phyloP scores from a whole-genome alignment of 2,329 filamentous ascomycete species.

The Pleoardoris graminearum region DNA sequence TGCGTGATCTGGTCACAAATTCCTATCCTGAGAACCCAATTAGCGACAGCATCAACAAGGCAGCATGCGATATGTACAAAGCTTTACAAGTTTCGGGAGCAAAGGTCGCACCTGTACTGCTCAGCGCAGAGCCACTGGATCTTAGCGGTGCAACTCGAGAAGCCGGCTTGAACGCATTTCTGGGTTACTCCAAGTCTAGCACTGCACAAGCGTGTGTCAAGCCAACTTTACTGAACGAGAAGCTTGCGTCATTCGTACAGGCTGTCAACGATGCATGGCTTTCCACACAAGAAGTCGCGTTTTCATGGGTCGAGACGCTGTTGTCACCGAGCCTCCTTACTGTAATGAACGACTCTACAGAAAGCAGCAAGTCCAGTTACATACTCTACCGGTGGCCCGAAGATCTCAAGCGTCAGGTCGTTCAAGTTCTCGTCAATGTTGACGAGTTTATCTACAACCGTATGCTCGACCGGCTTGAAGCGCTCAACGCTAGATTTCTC shows the following conservation, averaged over 20 bases:
- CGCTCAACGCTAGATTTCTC: slow-evolving; percentile 35
- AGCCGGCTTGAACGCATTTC: slow-evolving; percentile 58
- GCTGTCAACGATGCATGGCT: slow-evolving; percentile 53
- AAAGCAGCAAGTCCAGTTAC: slow-evolving; percentile 53
- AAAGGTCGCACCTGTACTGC: slow-evolving; percentile 52
- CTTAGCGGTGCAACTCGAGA: slow-evolving; percentile 54
- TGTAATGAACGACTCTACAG: slow-evolving; percentile 14
- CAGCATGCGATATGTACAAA: slow-evolving; percentile 50
- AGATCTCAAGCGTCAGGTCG: slow-evolving; percentile 58
- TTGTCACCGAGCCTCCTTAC: slow-evolving; percentile 48
- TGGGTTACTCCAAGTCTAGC: slow-evolving; percentile 58
- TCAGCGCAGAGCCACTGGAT: slow-evolving; percentile 55
- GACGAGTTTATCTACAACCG: slow-evolving; percentile 58
- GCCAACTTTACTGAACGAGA: slow-evolving; percentile 46
- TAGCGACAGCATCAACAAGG: slow-evolving; percentile 31
- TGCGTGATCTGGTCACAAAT: slow-evolving; percentile 35
- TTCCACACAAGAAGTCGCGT: slow-evolving; percentile 56
- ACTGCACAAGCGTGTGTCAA: slow-evolving; percentile 46
- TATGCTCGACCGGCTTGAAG: slow-evolving; percentile 41
- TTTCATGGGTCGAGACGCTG: slow-evolving; percentile 57
- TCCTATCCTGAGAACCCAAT: slow-evolving; percentile 13
- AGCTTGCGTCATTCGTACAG: slow-evolving; percentile 48
- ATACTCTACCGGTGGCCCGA: slow-evolving; percentile 59
- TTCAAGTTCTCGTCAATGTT: slow-evolving; percentile 56
- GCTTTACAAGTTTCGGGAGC: slow-evolving; percentile 42